phyloP scores from a whole-genome alignment of 2,329 filamentous ascomycete species.

The Alternaria gansuensis region DNA sequence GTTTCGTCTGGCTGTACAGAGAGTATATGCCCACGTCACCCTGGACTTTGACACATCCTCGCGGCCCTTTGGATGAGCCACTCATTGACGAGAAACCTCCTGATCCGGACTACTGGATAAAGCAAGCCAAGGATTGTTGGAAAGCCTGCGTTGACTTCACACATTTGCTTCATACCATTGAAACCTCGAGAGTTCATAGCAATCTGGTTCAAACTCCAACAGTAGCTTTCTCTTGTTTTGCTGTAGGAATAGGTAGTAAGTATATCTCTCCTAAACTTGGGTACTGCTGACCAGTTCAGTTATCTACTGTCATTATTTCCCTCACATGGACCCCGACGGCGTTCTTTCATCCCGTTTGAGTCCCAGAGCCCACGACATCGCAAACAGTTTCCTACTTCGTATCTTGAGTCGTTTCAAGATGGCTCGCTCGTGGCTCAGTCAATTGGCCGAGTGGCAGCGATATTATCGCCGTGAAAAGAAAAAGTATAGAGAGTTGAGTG shows the following conservation, averaged over 20 bases:
- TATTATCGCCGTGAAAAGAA: constrained; percentile 24
- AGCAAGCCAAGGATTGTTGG: constrained; percentile 70
- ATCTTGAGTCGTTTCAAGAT: constrained; percentile 30
- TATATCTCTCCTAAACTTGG: not conserved
- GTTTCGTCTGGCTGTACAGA: constrained; percentile 72
- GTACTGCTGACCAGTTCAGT: constrained; percentile 45
- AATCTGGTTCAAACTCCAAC: constrained; percentile 72
- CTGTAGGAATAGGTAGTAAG: constrained; percentile 67
- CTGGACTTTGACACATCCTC: constrained; percentile 60
- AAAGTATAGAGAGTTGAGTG: constrained; percentile 27
- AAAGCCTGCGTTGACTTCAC: constrained; percentile 69
- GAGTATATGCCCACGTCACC: constrained; percentile 74
- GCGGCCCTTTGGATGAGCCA: constrained; percentile 66
- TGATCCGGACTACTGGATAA: constrained; percentile 65
- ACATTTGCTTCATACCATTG: constrained; percentile 66
- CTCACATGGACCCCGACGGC: constrained; percentile 69
- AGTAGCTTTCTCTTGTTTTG: constrained; percentile 72
- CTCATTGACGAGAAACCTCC: constrained; percentile 33
- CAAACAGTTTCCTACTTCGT: constrained; percentile 27
- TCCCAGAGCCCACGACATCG: constrained; percentile 30
- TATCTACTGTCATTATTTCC: constrained; percentile 72
- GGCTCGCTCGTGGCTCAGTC: constrained; percentile 22
- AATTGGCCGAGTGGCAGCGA: constrained; percentile 21
- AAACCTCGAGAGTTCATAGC: constrained; percentile 60
- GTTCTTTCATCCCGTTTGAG: constrained; percentile 56